Percentiles rank a stretch among this genome's conserved stretches.
phyloP scores from a whole-genome alignment of 2,329 filamentous ascomycete species.

The Beauveria asiatica region DNA sequence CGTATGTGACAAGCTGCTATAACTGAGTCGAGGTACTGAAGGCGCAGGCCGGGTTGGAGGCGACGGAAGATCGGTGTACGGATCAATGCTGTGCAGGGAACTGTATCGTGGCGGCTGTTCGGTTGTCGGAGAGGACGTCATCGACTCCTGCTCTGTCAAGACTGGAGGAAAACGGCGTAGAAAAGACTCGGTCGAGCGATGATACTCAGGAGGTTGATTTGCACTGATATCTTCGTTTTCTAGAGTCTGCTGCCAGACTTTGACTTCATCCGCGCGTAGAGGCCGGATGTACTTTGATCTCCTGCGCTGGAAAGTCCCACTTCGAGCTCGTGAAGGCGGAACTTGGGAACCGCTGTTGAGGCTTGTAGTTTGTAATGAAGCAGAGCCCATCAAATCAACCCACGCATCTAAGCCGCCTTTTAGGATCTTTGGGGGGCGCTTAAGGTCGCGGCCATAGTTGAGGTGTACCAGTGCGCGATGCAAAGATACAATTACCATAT shows the following conservation, averaged over 20 bases:
- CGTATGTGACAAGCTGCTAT: conserved; percentile 59
- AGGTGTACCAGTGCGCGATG: conserved; percentile 76
- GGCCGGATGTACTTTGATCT: conserved; percentile 49
- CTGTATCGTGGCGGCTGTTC: conserved; percentile 20
- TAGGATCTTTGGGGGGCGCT: conserved; percentile 66
- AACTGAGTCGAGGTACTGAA: conserved; percentile 61
- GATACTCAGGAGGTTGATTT: conserved; percentile 44
- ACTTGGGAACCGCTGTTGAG: neutral
- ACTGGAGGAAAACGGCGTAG: conserved; percentile 71
- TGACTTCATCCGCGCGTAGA: conserved; percentile 72
- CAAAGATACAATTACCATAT: conserved; percentile 58
- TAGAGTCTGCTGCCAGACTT: conserved; percentile 69
- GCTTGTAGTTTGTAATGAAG: conserved; percentile 45
- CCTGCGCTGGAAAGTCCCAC: conserved; percentile 25
- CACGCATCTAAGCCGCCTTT: conserved; percentile 79
- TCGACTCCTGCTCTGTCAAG: conserved; percentile 51
- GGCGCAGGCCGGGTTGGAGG: conserved; percentile 61
- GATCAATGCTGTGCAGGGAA: conserved; percentile 25
- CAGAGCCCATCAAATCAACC: conserved; percentile 69
- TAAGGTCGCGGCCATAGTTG: conserved; percentile 69
- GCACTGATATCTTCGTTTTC: conserved; percentile 51
- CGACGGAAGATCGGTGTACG: conserved; percentile 40
- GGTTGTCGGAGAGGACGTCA: conserved; percentile 35
- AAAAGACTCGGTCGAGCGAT: conserved; percentile 75
- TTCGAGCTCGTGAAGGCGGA: conserved; percentile 22